phyloP scores from a whole-genome alignment of 1,139 yeast genomes.

The Blastobotrys capitulatus region DNA sequence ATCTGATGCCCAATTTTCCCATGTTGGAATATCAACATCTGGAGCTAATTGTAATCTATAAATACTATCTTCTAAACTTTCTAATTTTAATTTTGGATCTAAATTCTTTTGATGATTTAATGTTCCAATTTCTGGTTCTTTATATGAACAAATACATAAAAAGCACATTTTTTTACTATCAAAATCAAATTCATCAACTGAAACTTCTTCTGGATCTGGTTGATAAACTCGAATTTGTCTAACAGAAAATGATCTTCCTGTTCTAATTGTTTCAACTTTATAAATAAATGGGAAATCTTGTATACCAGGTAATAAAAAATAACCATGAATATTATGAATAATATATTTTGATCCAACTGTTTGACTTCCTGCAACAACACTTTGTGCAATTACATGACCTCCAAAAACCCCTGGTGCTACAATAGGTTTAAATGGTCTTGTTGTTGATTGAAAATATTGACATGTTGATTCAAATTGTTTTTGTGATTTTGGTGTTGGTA shows the following conservation, averaged over 20 bases:
- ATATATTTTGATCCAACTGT: slow-evolving; percentile 24
- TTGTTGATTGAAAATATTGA: slow-evolving; percentile 23
- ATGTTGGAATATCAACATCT: slow-evolving; percentile 27
- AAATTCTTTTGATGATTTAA: slow-evolving; percentile 24
- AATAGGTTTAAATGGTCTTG: slow-evolving; percentile 25
- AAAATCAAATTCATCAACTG: slow-evolving; percentile 18
- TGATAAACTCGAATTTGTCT: slow-evolving; percentile 31
- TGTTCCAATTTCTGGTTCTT: slow-evolving; percentile 22
- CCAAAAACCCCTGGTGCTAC: slow-evolving; percentile 31
- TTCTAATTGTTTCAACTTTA: slow-evolving; percentile 27
- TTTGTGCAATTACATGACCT: slow-evolving; percentile 33
- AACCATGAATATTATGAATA: slow-evolving; percentile 25
- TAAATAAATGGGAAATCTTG: slow-evolving; percentile 29
- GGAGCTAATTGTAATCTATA: slow-evolving; percentile 26
- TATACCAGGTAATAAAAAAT: slow-evolving; percentile 31
- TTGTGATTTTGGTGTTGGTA: slow-evolving; percentile 17
- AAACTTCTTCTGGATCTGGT: slow-evolving; percentile 18
- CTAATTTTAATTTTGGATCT: slow-evolving; percentile 17
- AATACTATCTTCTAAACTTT: slow-evolving; percentile 16
- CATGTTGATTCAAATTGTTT: slow-evolving; percentile 5
- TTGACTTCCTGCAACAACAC: slow-evolving; percentile 26
- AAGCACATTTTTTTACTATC: slow-evolving; percentile 23
- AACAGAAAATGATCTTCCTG: slow-evolving; percentile 27
- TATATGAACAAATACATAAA: slow-evolving; percentile 27
- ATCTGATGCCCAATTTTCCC: slow-evolving; percentile 22